A percentile compares a stretch with the other conserved stretches of the same genome.
Conservation (phyloP, 768 basidiomycete genomes). For the Tephrocybe sp. region DNA sequence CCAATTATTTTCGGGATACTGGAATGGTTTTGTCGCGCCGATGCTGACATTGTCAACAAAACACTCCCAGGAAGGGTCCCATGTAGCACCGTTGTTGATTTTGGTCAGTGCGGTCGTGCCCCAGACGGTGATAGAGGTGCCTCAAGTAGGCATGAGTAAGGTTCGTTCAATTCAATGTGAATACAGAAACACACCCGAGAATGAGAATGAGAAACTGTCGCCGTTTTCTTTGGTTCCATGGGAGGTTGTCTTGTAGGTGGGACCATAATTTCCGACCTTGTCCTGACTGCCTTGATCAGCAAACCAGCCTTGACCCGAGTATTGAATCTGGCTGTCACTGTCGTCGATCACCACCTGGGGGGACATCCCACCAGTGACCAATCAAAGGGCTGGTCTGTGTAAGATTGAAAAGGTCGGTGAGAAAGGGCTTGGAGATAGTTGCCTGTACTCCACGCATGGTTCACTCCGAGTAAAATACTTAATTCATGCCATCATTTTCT, state of each 20-base stretch:
- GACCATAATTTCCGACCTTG: constrained; percentile 27
- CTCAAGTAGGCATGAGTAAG: background rate
- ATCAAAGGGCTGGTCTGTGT: no score
- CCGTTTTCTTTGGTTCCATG: constrained; percentile 25
- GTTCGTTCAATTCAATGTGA: background rate
- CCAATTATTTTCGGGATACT: constrained; percentile 18
- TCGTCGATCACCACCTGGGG: constrained; percentile 34
- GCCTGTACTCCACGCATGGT: no score
- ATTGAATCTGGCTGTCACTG: constrained; percentile 26
- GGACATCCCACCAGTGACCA: background rate
- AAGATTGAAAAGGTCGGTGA: no score
- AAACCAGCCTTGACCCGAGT: constrained; percentile 28
- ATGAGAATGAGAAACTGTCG: constrained; percentile 25
- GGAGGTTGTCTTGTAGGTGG: constrained; percentile 26
- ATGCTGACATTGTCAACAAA: constrained; percentile 22
- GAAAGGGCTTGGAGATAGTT: no score
- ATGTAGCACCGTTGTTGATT: constrained; percentile 4
- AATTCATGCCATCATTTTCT: no score
- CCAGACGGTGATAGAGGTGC: constrained; percentile 15
- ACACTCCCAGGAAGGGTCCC: constrained; percentile 24
- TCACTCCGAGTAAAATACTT: no score
- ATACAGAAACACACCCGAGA: constrained; percentile 23
- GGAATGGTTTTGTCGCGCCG: constrained; percentile 7
- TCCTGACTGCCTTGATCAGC: constrained; percentile 23
- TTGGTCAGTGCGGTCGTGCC: constrained; percentile 19